phyloP scores from a whole-genome alignment of 805 yeast species.

The Wickerhamomyces silvicola region DNA sequence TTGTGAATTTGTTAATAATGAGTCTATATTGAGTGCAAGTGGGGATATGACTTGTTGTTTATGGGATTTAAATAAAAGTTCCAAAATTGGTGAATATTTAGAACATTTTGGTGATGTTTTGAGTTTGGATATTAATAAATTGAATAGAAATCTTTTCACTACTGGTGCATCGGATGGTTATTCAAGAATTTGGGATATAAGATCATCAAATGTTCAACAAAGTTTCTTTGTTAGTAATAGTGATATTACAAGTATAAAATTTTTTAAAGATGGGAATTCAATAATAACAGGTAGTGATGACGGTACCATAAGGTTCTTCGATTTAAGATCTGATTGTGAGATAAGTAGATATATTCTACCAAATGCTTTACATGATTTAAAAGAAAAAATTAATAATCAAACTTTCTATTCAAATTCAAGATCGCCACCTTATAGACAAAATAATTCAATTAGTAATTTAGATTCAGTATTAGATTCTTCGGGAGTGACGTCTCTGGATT shows the following conservation, averaged over 20 bases:
- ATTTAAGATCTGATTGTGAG: constrained; percentile 70
- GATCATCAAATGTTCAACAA: constrained; percentile 40
- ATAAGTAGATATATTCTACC: constrained; percentile 41
- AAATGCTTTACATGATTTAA: constrained; percentile 5
- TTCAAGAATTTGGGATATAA: constrained; percentile 59
- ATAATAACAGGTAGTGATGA: constrained; percentile 78
- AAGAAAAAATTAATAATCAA: constrained; percentile 3
- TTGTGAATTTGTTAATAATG: constrained; percentile 56
- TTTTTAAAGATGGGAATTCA: constrained; percentile 65
- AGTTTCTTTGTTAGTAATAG: constrained; percentile 48
- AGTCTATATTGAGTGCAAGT: constrained; percentile 57
- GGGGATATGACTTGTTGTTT: constrained; percentile 76
- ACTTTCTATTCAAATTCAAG: constrained; percentile 10
- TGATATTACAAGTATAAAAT: constrained; percentile 59
- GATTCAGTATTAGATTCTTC: constrained; percentile 40
- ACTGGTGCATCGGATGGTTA: constrained; percentile 67
- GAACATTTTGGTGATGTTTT: constrained; percentile 74
- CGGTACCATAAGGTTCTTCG: constrained; percentile 63
- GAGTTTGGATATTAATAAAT: constrained; percentile 31
- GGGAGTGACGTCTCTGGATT: constrained; percentile 69
- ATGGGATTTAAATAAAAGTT: constrained; percentile 73
- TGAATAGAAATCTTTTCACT: constrained; percentile 34
- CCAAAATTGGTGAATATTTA: constrained; percentile 43
- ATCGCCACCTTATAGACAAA: constrained; percentile 1
- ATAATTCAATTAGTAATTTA: constrained; percentile 17